Evolutionary conservation across 2,329 filamentous ascomycete genomes (phyloP).

Genomic region (Nemania bipapillata): DNA sequence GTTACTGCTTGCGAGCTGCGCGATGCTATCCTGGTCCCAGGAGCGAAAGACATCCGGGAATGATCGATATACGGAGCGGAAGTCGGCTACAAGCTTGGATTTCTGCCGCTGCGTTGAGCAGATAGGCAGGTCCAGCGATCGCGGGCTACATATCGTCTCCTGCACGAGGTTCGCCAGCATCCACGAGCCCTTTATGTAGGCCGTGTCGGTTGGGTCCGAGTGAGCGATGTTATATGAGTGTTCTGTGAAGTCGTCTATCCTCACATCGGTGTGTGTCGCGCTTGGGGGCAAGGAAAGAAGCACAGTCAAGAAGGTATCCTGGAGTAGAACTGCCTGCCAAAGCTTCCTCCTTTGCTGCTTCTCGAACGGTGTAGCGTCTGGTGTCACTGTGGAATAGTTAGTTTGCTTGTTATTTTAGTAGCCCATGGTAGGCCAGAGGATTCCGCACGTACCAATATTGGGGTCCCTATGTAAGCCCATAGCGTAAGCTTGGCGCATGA

Average conservation of each 20-base stretch:
- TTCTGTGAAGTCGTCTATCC: constrained; percentile 76
- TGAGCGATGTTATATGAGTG: constrained; percentile 68
- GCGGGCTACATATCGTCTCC: constrained; percentile 77
- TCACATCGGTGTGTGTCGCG: constrained; percentile 81
- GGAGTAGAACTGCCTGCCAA: constrained; percentile 83
- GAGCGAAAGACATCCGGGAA: constrained; percentile 77
- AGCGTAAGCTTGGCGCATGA: constrained; percentile 81
- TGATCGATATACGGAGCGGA: constrained; percentile 75
- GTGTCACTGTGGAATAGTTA: constrained; percentile 61
- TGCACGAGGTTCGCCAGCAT: constrained; percentile 81
- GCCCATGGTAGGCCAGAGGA: not conserved
- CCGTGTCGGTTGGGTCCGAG: constrained; percentile 72
- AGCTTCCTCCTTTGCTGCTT: constrained; percentile 82
- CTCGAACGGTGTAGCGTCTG: constrained; percentile 73
- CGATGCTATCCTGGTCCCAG: constrained; percentile 71
- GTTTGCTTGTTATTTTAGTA: not conserved
- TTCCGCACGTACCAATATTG: constrained; percentile 66
- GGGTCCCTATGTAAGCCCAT: constrained; percentile 84
- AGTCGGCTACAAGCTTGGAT: constrained; percentile 74
- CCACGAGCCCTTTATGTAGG: constrained; percentile 81
- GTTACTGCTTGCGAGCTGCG: constrained; percentile 66
- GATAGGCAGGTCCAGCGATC: constrained; percentile 78
- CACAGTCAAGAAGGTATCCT: constrained; percentile 84
- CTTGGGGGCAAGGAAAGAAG: constrained; percentile 80
- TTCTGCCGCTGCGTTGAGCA: constrained; percentile 75